Conservation (phyloP, 2,329 filamentous ascomycete species). For the Acephala macrosclerotiorum region DNA sequence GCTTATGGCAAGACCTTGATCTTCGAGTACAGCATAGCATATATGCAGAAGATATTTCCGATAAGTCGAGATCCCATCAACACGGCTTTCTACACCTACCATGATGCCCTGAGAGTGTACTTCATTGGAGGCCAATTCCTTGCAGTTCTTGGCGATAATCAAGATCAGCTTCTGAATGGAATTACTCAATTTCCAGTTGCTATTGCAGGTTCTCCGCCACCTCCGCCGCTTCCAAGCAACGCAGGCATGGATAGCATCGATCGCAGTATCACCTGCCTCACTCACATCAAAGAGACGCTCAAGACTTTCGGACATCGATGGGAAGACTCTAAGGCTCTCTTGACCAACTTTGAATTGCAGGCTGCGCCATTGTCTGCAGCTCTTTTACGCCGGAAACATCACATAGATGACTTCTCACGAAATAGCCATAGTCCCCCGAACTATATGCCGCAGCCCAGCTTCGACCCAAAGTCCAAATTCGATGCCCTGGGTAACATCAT, state of each 20-base stretch:
- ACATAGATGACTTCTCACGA: slow-evolving; percentile 32
- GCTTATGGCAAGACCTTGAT: slow-evolving; percentile 82
- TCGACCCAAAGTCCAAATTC: slow-evolving; percentile 26
- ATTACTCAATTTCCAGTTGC: slow-evolving; percentile 35
- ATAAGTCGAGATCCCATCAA: slow-evolving; percentile 66
- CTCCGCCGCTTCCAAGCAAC: slow-evolving; percentile 55
- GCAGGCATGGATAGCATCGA: slow-evolving; percentile 58
- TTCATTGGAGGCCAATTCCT: slow-evolving; percentile 73
- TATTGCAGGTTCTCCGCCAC: slow-evolving; percentile 53
- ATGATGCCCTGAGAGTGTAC: slow-evolving; percentile 85
- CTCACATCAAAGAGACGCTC: slow-evolving; percentile 60
- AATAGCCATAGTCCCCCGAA: slow-evolving; percentile 35
- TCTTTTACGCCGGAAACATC: slow-evolving; percentile 53
- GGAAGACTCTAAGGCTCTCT: slow-evolving; percentile 62
- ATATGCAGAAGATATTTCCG: slow-evolving; percentile 76
- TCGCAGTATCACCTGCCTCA: slow-evolving; percentile 62
- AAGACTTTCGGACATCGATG: slow-evolving; percentile 65
- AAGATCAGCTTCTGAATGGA: slow-evolving; percentile 61
- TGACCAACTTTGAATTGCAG: slow-evolving; percentile 57
- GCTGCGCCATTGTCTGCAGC: slow-evolving; percentile 40
- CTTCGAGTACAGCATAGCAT: slow-evolving; percentile 87
- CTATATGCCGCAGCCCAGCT: slow-evolving; percentile 31
- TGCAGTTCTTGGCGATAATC: slow-evolving; percentile 64
- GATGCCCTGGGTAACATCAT: slow-evolving; percentile 34
- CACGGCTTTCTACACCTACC: slow-evolving; percentile 79